Percentiles rank a stretch among this genome's conserved stretches.
Evolutionary conservation across 1,139 yeast species (phyloP).

Genomic region (Zhuliangozyma parablackwelliae): DNA sequence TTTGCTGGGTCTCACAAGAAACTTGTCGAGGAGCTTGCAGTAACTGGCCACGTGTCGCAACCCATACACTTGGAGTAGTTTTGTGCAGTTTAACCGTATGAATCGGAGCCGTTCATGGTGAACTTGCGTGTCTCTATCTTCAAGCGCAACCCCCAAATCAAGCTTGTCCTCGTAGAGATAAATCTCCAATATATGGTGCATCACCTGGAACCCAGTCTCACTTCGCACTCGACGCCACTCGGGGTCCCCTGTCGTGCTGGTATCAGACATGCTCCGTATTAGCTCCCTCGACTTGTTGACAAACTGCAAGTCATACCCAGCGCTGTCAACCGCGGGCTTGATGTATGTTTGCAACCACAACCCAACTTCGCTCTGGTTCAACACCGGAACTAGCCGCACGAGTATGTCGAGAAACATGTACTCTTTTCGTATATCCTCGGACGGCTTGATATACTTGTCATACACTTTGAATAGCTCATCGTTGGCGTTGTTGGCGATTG

Average conservation of each 20-base stretch:
- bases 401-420: slow-evolving; percentile 46
- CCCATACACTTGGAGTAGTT: slow-evolving; percentile 39
- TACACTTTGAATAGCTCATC: slow-evolving; percentile 48
- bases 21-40: slow-evolving; percentile 29
- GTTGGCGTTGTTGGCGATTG: slow-evolving; percentile 35
- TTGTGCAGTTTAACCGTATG: slow-evolving; percentile 39
- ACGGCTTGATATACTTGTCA: slow-evolving; percentile 31
- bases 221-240: slow-evolving; percentile 19
- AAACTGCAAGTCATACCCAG: slow-evolving; percentile 42
- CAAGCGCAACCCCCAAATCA: slow-evolving; percentile 14
- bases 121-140: slow-evolving; percentile 24
- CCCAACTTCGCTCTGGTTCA: slow-evolving; percentile 35
- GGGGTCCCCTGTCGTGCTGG: slow-evolving; percentile 22
- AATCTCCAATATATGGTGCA: slow-evolving; percentile 26
- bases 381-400: slow-evolving; percentile 32
- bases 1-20: slow-evolving; percentile 21
- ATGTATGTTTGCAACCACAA: slow-evolving; percentile 54
- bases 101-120: slow-evolving; percentile 48
- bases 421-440: slow-evolving; percentile 30
- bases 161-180: slow-evolving; percentile 21
- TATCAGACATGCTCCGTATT: slow-evolving; percentile 28
- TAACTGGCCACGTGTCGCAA: slow-evolving; percentile 26
- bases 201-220: slow-evolving; percentile 21
- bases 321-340: slow-evolving; percentile 57
- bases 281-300: slow-evolving; percentile 43